Base-by-base conservation (phyloP, 495 filamentous ascomycete genomes). In the Aspergillus campestris region DNA sequence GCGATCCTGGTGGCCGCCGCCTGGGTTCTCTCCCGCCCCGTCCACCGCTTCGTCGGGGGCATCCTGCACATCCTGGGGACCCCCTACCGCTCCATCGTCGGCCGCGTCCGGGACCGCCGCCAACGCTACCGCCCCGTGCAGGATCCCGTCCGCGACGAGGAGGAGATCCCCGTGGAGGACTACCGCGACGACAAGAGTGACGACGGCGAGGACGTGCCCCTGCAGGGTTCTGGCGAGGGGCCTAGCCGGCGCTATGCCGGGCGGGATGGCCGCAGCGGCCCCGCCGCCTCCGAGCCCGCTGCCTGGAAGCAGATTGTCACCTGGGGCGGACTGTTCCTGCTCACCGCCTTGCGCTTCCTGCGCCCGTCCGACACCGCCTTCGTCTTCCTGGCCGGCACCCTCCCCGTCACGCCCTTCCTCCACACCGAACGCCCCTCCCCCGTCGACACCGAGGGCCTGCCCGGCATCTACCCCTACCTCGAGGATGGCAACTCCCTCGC, bases 351-450 rank as follows among this genome's bases (percentile, higher is more conserved):
- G 4, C 65, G 65, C 13, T 45, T 45, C 12, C 29, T 59, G 6
- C 60, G 65, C 6, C 65, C 65, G 9, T 51, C 50, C 31, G 52
- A 62, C 14, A 54, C 62, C 1, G 52, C 64, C 0, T 66, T 60
- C 34, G 49, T 57, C 40, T 68, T 60, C 38, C 51, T 68, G 5
- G 66, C 65, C 1, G 51, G 58, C 1, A 52, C 61, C 3, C 40
- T 68, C 15, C 57, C 61, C 3, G 34, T 66, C 43, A 53, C 54
- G 0, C 56, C 59, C 0, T 53, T 62, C 27, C 41, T 58, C 3
- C 62, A 59, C 8, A 49, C 45, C 24, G 40, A 60, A 15, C 57
- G 61, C 0, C 31, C 41, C 3, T 53, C 59, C 6, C 57, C 58
- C 1, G 56, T 64, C 3, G 61, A 64, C 29, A 42, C 53, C 7